Base-by-base conservation (phyloP, 2,329 filamentous ascomycete species). In the Neofusicoccum laricinum region DNA sequence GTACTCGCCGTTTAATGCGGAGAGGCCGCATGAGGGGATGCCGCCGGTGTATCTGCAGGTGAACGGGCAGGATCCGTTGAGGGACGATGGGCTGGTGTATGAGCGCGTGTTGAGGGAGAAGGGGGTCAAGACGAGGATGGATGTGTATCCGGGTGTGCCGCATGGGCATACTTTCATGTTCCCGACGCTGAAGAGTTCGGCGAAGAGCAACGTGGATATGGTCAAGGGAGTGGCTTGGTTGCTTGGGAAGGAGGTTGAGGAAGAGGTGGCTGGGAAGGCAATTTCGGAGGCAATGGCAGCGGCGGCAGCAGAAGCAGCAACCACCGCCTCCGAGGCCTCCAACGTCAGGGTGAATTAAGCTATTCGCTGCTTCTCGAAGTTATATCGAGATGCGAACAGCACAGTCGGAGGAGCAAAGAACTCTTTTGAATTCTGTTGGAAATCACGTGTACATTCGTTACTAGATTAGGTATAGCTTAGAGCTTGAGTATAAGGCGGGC, bases 11-110 rank as follows among this genome's bases (percentile, higher is more conserved):
- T 40, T 57, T 15, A 43, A 43, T 17, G 17, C n/a, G 3, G 34
- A 25, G 11, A 32, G 12, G 14, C 17, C 34, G 19, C 36, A 43
- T 15, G 38, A 11, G 41, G 61, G 41, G n/a, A 40, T 67, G 36
- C 66, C 67, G 17, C 59, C 45, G 2, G n/a, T 34, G n/a, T 66
- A 51, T 34, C 40, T 68, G 30, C 64, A 66, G 57, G 62, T 68
- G 5, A 55, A 46, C 40, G 66, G 67, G 12, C 32, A 57, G 45
- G 66, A 67, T 63, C 59, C 61, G 21, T 30, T 66, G 12, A 45
- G 67, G 38, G 67, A 68, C 25, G 64, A 66, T 15, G 64, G 30
- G 14, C 25, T 68, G 43, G 46, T 64, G 19, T 66, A 65, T 30
- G 64, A 68, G 38, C 41, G 46, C 32, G 48, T 65, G 58, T 30